Percentiles rank a stretch among this genome's conserved stretches.
Conservation (phyloP, 768 basidiomycete genomes). For the Mycena filopes region DNA sequence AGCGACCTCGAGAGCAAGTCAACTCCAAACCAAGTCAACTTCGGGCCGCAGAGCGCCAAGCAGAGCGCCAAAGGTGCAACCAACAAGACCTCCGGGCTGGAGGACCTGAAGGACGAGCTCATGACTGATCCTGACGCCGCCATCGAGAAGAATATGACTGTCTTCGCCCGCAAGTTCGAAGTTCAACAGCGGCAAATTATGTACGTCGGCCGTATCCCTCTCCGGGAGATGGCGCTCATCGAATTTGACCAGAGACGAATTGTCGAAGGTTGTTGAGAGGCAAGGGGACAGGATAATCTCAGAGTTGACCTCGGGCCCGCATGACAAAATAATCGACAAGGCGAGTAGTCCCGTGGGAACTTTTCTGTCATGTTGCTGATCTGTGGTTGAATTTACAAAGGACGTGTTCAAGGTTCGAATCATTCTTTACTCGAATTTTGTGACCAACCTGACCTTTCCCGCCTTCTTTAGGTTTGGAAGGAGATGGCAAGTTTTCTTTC, state of each 20-base stretch:
- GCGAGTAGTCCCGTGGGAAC: background rate
- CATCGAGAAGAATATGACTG: conserved; percentile 41
- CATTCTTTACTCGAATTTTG: background rate
- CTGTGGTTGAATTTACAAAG: conserved; percentile 24
- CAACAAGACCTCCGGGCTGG: conserved; percentile 26
- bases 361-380: background rate
- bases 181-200: conserved; percentile 44
- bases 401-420: conserved; percentile 45
- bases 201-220: background rate
- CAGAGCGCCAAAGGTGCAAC: conserved; percentile 20
- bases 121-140: conserved; percentile 39
- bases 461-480: conserved; percentile 38
- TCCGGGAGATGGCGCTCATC: too few relatives aligned
- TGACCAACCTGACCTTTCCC: background rate
- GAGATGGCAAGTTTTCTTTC: conserved; percentile 44
- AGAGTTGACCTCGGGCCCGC: conserved; percentile 45
- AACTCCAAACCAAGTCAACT: background rate
- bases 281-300: conserved; percentile 47
- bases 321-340: conserved; percentile 46
- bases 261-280: conserved; percentile 39
- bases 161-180: conserved; percentile 48
- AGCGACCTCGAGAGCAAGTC: conserved; percentile 29
- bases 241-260: conserved; percentile 36
- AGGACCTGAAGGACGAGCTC: conserved; percentile 37
- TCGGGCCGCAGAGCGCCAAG: conserved; percentile 30